Base-by-base conservation (phyloP, 768 basidiomycete genomes). In the Peribolospora baueri region DNA sequence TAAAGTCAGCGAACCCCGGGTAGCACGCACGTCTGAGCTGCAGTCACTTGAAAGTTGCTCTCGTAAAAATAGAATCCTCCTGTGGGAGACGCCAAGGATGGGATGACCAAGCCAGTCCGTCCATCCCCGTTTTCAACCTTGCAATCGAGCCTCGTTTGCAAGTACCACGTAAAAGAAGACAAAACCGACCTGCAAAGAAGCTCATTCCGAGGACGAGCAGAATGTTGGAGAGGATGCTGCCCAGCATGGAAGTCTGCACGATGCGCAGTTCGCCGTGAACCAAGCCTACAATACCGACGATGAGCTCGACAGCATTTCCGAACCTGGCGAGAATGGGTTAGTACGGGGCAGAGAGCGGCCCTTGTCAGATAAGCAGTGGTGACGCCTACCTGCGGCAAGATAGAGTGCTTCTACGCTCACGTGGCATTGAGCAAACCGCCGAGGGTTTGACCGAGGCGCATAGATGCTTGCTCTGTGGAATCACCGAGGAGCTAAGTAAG, bases 201-300 rank as follows among this genome's bases (percentile, higher is more conserved):
- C 84, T 85, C 67, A 82, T 85, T 5, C 88, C 88, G 10, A 95
- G 72, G 13, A 95, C 87, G 43, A 93, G 73, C 7, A 93, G 74
- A 45, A 90, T 71, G 67, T 93, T 93, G 9, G 85, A 88, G 45
- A 93, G 69, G 57, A 93, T 83, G 39, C 84, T 87, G 14, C 87
- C 88, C 48, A 93, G 75, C 75, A 91, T 79, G 43, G 86, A 88
- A 39, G 84, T 88, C 67, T 93, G 86, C 2, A 93, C 88, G 62
- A 93, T 82, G 42, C 82, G 78, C 13, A 88, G 72, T 68, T 93
- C 74, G 54, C 76, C 78, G 71, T 84, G 81, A 7, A 79, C 63
- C 13, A 93, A 70, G 41, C 87, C 87, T 52, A 83, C 81, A 58
- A 91, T 70, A 46, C 84, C 86, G 43, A 90, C 84, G 59, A 87